These are phyloP conservation scores for Cyberlindnera xylosilytica DNA, from an alignment of 805 yeast species.

Conservation along the genomic window DNA sequence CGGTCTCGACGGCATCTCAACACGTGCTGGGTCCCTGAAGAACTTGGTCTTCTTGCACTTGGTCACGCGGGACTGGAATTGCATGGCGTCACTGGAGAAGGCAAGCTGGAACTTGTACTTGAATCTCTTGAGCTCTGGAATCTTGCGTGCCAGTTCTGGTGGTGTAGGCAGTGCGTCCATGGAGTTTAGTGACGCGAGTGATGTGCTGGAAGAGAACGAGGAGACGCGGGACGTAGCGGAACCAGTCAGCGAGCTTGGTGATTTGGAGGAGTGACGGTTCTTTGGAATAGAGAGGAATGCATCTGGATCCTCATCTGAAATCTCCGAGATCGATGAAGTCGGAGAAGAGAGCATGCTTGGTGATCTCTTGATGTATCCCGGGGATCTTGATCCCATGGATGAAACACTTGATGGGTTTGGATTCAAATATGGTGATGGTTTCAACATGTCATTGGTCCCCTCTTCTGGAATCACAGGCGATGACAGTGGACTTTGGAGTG, in stretches of 20 bases:
- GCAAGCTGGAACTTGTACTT: constrained; percentile 44
- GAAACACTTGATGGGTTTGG: constrained; percentile 11
- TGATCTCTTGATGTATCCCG: constrained; percentile 12
- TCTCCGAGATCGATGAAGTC: constrained; percentile 22
- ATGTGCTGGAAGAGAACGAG: constrained; percentile 8
- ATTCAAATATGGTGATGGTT: constrained; percentile 9
- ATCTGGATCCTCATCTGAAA: constrained; percentile 22
- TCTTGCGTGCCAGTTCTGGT: constrained; percentile 41
- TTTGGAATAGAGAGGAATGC: constrained; percentile 2
- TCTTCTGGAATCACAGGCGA: constrained; percentile 8
- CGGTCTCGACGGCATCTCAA: constrained; percentile 10
- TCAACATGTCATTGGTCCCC: constrained; percentile 2
- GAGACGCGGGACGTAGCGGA: constrained; percentile 8
- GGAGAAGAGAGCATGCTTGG: constrained; percentile 16
- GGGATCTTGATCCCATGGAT: constrained; percentile 10
- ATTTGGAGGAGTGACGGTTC: neutral
- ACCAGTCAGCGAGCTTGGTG: constrained; percentile 8
- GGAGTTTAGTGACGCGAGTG: constrained; percentile 9
- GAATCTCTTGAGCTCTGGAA: constrained; percentile 47
- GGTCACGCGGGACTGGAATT: constrained; percentile 27
- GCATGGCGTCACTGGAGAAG: constrained; percentile 37
- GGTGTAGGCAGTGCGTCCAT: constrained; percentile 34
- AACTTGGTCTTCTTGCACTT: constrained; percentile 26
- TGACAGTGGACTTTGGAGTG: constrained; percentile 8
- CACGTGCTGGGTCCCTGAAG: neutral